phyloP scores from a whole-genome alignment of 2,329 filamentous ascomycete species.

The Venturia asperata region DNA sequence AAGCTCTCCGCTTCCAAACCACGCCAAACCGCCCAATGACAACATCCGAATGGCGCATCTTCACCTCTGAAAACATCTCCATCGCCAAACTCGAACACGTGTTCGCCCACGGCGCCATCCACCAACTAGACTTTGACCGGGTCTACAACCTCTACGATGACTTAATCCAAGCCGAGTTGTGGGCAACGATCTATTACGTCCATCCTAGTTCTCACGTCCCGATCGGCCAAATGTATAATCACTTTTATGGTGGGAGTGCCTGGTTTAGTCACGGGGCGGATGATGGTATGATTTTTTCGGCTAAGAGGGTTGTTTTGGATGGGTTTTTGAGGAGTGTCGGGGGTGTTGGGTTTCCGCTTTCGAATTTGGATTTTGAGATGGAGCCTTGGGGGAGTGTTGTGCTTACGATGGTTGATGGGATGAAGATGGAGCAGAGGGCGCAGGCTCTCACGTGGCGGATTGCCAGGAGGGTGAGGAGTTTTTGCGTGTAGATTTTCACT shows the following conservation, averaged over 20 bases:
- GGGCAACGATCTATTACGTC: background rate
- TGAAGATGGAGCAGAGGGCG: background rate
- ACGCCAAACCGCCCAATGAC: background rate
- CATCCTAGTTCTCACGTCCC: background rate
- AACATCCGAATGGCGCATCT: slow-evolving; percentile 1
- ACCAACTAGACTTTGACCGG: background rate
- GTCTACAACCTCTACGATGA: background rate
- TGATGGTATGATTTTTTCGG: background rate
- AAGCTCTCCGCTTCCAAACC: background rate
- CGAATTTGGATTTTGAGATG: background rate
- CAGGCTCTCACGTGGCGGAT: too few relatives aligned
- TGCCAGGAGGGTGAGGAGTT: too few relatives aligned
- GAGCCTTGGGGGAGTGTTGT: background rate
- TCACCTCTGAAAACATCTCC: background rate
- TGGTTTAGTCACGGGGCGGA: background rate
- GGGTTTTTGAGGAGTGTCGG: background rate
- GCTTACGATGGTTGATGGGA: background rate
- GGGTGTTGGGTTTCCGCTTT: background rate
- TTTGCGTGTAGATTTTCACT: too few relatives aligned
- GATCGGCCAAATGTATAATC: background rate
- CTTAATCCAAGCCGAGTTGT: background rate
- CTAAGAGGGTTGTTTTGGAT: background rate
- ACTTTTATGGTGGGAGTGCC: too few relatives aligned
- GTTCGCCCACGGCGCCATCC: background rate
- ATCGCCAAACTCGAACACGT: background rate